Percentiles rank a stretch among this genome's conserved stretches.
Evolutionary conservation across 2,329 filamentous ascomycete species (phyloP).

Genomic region (Davidsoniella neocaledoniae): DNA sequence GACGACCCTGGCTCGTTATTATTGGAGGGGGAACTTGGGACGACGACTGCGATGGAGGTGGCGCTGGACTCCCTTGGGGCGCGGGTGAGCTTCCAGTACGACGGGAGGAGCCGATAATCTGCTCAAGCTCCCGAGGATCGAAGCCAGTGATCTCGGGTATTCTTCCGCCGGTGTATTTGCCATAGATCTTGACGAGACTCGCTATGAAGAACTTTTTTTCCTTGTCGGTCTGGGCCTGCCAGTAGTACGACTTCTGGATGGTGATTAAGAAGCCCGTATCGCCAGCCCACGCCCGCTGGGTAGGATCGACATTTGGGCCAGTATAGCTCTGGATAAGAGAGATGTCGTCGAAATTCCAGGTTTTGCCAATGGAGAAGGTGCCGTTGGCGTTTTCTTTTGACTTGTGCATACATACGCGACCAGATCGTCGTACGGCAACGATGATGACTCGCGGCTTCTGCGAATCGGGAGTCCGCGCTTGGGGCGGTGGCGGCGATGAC

Average conservation of each 20-base stretch:
- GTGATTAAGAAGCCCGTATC: slow-evolving; percentile 75
- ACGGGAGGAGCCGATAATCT: slow-evolving; percentile 46
- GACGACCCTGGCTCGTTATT: slow-evolving; percentile 6
- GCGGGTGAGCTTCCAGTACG: slow-evolving; percentile 8
- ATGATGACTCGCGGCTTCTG: slow-evolving; percentile 89
- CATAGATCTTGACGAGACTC: slow-evolving; percentile 88
- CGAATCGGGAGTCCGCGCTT: slow-evolving; percentile 47
- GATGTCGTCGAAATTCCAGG: slow-evolving; percentile 90
- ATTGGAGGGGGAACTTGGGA: slow-evolving; percentile 8
- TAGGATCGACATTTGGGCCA: slow-evolving; percentile 36
- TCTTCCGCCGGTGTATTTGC: slow-evolving; percentile 84
- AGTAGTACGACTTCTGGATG: slow-evolving; percentile 89
- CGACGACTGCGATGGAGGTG: slow-evolving; percentile 12
- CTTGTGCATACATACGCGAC: slow-evolving; percentile 89
- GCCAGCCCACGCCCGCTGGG: slow-evolving; percentile 60
- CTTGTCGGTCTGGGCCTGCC: slow-evolving; percentile 82
- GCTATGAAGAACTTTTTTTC: slow-evolving; percentile 99
- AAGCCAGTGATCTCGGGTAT: slow-evolving; percentile 69
- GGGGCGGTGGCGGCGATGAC: slow-evolving; percentile 67
- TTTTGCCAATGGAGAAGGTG: slow-evolving; percentile 93
- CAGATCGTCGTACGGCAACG: slow-evolving; percentile 80
- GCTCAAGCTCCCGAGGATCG: slow-evolving; percentile 59
- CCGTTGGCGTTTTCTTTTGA: slow-evolving; percentile 89
- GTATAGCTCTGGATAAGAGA: slow-evolving; percentile 69
- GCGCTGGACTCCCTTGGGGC: slow-evolving; percentile 19